phyloP scores from a whole-genome alignment of 805 yeast genomes.

The Kodamaea laetipori region DNA sequence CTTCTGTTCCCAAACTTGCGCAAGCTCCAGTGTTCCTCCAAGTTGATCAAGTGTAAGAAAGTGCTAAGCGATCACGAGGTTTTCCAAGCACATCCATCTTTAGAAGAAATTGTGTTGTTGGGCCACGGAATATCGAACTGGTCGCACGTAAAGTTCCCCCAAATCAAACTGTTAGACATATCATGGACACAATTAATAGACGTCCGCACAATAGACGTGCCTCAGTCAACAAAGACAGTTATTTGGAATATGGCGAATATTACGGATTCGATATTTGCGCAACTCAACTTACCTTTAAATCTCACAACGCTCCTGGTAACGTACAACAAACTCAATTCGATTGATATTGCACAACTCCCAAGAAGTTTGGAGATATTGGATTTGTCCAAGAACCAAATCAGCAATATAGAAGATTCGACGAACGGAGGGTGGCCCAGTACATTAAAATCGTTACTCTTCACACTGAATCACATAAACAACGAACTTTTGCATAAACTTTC shows the following conservation, averaged over 20 bases:
- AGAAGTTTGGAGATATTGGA: constrained; percentile 32
- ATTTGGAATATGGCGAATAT: constrained; percentile 36
- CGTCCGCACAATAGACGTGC: constrained; percentile 26
- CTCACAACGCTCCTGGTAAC: constrained; percentile 37
- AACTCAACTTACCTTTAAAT: constrained; percentile 21
- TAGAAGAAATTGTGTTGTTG: constrained; percentile 33
- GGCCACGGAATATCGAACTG: constrained; percentile 36
- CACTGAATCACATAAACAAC: constrained; percentile 25
- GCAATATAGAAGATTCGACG: constrained; percentile 12
- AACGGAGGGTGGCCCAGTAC: constrained; percentile 28
- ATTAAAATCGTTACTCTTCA: constrained; percentile 26
- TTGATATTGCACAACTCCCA: constrained; percentile 30
- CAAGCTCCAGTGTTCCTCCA: constrained; percentile 33
- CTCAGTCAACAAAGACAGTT: constrained; percentile 25
- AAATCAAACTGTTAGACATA: constrained; percentile 31
- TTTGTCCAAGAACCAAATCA: constrained; percentile 27
- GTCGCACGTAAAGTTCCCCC: constrained; percentile 30
- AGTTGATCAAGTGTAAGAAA: constrained; percentile 17
- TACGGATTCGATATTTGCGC: constrained; percentile 13
- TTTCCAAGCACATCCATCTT: constrained; percentile 11
- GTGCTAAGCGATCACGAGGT: constrained; percentile 4
- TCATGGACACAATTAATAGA: constrained; percentile 36
- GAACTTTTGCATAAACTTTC: constrained; percentile 20
- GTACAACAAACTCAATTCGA: constrained; percentile 25
- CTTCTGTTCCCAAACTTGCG: constrained; percentile 28